A percentile compares a stretch with the other conserved stretches of the same genome.
phyloP scores from a whole-genome alignment of 2,329 filamentous ascomycete genomes.

The Esteya vermicola region DNA sequence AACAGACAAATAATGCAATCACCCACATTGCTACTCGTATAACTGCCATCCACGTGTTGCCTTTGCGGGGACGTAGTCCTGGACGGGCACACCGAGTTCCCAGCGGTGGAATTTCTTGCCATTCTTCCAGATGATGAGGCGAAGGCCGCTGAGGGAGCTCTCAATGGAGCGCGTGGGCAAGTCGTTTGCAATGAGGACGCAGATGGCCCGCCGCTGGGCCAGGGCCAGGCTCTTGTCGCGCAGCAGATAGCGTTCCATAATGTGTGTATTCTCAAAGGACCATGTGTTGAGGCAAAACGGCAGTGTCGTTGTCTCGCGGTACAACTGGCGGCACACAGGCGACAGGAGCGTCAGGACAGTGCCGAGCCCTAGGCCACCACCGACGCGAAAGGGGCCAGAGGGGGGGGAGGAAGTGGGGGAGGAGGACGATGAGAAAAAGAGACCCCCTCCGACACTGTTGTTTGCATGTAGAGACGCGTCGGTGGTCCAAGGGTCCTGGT shows the following conservation, averaged over 20 bases:
- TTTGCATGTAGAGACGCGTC: too few species aligned
- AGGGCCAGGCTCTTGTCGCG: conserved; percentile 16
- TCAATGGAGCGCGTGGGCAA: conserved; percentile 14
- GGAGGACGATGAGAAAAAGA: too few species aligned
- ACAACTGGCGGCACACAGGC: conserved; percentile 21
- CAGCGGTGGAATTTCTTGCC: conserved; percentile 4
- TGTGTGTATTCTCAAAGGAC: conserved; percentile 16
- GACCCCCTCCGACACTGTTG: too few species aligned
- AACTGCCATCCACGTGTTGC: too few species aligned
- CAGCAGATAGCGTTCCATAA: conserved; percentile 21
- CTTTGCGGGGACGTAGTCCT: too few species aligned
- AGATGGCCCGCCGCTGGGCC: conserved; percentile 17
- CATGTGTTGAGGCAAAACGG: conserved; percentile 20
- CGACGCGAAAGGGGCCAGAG: not conserved
- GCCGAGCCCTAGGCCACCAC: not conserved
- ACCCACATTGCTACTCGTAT: not conserved
- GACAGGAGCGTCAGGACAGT: conserved; percentile 18
- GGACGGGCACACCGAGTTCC: not conserved
- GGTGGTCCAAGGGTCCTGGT: conserved; percentile 17
- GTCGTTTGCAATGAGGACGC: conserved; percentile 15
- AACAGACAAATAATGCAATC: conserved; percentile 1
- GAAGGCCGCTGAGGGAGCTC: conserved; percentile 16
- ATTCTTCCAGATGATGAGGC: conserved; percentile 13
- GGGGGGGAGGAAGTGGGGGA: not conserved
- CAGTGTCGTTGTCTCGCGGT: conserved; percentile 20